Base-by-base conservation (phyloP, 768 basidiomycete genomes). In the Boletus insuetus region DNA sequence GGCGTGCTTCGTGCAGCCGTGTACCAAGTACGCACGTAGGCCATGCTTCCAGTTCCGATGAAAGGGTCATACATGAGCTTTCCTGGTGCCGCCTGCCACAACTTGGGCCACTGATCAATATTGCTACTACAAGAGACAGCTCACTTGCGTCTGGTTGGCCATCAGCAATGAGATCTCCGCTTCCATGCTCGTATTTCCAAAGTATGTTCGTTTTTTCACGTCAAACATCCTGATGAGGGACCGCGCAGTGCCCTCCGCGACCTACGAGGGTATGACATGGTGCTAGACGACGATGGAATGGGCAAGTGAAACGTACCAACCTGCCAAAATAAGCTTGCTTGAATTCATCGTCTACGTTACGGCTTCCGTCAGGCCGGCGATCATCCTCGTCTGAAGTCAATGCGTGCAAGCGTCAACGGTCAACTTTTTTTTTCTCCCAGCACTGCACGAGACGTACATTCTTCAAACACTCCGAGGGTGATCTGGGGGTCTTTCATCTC, bases 131-230 rank as follows among this genome's bases (percentile, higher is more conserved):
- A 11, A 41, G 32, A 37, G 41, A 38, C 48, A n/a, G n/a, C 77
- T 46, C 58, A 90, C 94, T 72, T 96, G 74, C 0, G 94, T 86
- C 70, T 99, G 97, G 63, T 96, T 96, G 10, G 95, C 93, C 95
- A 98, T 98, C 26, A 98, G 72, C 43, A 99, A 75, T 2, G 94
- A 95, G 46, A 98, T 87, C 69, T 98, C 94, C 0, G 96, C 85
- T 62, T 97, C 95, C 97, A 99, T 99, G 63, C 91, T 91, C 0
- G 97, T 99, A 61, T 95, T 99, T 4, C 97, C 97, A 69, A 85
- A 98, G 66, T 90, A 98, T 14, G 76, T 75, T 10, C 97, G 81
- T 62, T 92, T 91, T 71, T 97, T 98, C 46, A 99, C 88, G 56
- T 91, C 87, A 56, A 92, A 96, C 50, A 74, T 80, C 46, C 74